Conservation (phyloP, 225 moss, liverwort and hornwort genomes). For the Ulota crispa region DNA sequence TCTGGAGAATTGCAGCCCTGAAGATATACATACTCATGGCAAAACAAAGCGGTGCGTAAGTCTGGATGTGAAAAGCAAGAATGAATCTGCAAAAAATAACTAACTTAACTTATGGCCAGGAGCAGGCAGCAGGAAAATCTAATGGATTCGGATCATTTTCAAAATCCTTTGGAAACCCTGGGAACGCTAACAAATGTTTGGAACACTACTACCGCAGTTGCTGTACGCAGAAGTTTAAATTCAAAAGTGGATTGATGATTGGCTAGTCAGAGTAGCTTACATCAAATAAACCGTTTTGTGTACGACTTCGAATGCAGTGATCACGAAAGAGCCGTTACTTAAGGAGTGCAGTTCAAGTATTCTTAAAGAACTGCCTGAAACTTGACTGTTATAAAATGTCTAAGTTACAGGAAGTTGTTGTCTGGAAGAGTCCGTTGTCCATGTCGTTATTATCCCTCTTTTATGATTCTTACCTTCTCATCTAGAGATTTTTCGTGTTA, state of each 20-base stretch:
- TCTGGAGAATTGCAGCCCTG: slow-evolving; percentile 5
- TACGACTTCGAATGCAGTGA: neutral
- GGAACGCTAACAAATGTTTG: neutral
- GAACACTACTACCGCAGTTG: neutral
- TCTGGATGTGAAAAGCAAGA: slow-evolving; percentile 19
- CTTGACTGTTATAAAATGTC: neutral
- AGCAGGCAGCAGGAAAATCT: neutral
- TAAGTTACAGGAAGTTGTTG: neutral
- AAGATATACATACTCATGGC: slow-evolving; percentile 11
- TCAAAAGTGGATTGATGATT: neutral
- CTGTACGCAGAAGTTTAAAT: neutral
- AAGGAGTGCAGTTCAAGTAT: neutral
- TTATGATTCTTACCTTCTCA: neutral
- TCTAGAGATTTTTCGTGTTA: neutral
- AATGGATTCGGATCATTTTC: neutral
- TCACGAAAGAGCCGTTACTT: neutral
- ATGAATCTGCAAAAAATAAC: neutral
- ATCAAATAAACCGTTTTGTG: neutral
- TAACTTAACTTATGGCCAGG: neutral
- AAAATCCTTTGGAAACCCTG: neutral
- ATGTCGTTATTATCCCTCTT: neutral
- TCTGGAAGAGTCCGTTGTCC: slow-evolving; percentile 14
- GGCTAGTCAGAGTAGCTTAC: neutral
- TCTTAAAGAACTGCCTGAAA: neutral
- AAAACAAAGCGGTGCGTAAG: neutral